These are phyloP conservation scores for Lasiodiplodia citricola DNA, from an alignment of 2,329 filamentous ascomycete species.

Conservation along the genomic window DNA sequence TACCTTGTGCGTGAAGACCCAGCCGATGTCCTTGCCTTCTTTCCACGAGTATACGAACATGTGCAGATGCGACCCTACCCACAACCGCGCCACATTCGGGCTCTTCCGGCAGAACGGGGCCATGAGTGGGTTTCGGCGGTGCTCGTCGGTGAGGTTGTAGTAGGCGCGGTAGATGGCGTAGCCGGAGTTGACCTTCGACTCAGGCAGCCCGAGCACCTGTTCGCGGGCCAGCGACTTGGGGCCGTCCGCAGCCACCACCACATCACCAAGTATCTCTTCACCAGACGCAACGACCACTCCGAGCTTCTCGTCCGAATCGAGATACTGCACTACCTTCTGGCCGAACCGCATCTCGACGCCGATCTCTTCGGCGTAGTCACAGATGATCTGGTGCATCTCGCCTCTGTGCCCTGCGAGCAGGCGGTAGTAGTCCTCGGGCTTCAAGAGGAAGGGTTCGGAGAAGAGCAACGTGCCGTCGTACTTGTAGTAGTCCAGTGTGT, in stretches of 20 bases:
- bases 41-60: constrained; percentile 53
- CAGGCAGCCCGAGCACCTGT: constrained; percentile 37
- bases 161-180: constrained; percentile 50
- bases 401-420: not conserved
- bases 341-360: not conserved
- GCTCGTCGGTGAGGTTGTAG: no score
- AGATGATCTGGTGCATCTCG: not conserved
- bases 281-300: not conserved
- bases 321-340: not conserved
- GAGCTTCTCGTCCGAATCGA: not conserved
- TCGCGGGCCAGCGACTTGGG: not conserved
- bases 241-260: not conserved
- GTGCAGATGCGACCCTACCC: constrained; percentile 51
- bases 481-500: not conserved
- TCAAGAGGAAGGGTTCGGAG: no score
- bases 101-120: no score
- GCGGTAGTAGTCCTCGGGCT: no score
- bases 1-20: constrained; percentile 28
- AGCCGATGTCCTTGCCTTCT: constrained; percentile 52
- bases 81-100: no score
- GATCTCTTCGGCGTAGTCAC: not conserved
- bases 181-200: constrained; percentile 41
- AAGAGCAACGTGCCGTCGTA: not conserved
- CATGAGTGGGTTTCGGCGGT: no score
- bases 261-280: not conserved